phyloP scores from a whole-genome alignment of 139 green algal genomes.

The Chlorella sp. region DNA sequence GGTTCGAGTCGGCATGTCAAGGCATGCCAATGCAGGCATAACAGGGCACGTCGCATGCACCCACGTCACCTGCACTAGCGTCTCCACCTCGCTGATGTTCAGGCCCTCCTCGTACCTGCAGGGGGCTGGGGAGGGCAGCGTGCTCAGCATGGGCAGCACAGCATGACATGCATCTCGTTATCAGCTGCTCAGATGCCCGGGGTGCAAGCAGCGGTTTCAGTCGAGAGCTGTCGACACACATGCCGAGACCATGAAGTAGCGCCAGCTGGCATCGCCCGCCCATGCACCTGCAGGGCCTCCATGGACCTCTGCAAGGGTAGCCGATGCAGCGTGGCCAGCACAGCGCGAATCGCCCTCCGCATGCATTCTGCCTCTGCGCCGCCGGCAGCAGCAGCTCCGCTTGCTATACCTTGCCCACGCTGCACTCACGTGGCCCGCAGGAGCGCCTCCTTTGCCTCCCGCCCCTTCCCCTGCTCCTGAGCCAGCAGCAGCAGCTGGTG shows the following conservation, averaged over 20 bases:
- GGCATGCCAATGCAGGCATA: not conserved
- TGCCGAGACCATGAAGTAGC: too few species aligned
- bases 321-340: not conserved
- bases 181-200: too few species aligned
- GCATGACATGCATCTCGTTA: not conserved
- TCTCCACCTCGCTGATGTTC: slow-evolving; percentile 13
- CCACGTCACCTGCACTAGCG: slow-evolving; percentile 1
- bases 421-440: slow-evolving; percentile 8
- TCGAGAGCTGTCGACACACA: too few species aligned
- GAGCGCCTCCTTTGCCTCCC: slow-evolving; percentile 18
- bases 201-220: too few species aligned
- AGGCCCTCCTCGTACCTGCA: slow-evolving; percentile 6
- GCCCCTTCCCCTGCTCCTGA: slow-evolving; percentile 5
- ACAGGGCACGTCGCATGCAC: too few species aligned
- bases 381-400: not conserved
- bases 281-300: too few species aligned
- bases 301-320: too few species aligned
- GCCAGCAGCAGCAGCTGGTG: slow-evolving; percentile 32
- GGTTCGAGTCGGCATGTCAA: not conserved
- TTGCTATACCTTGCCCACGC: not conserved
- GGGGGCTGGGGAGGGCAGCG: not conserved
- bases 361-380: not conserved
- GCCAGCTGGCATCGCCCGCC: too few species aligned
- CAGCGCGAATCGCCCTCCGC: not conserved
- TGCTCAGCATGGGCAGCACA: not conserved